Evolutionary conservation across 2,329 filamentous ascomycete species (phyloP).

Genomic region (Pleomassaria siparia): DNA sequence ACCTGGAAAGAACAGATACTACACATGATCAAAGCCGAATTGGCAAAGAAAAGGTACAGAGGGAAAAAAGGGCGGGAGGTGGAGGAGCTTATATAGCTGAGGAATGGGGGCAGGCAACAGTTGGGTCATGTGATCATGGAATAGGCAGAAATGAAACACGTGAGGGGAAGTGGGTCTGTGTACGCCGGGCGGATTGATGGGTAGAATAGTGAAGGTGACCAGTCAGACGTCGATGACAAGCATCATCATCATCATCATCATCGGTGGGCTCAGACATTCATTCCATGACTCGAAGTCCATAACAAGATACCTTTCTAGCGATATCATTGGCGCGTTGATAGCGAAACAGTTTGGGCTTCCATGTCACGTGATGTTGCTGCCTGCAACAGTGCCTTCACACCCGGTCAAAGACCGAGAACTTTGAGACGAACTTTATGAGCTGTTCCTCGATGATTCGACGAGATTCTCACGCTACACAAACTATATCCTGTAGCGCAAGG

Average conservation of each 20-base stretch:
- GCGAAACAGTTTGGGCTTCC: neutral
- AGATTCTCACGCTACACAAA: no score
- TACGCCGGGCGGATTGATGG: neutral
- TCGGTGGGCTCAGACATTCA: no score
- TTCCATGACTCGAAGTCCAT: no score
- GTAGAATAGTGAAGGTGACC: neutral
- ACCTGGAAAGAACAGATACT: constrained; percentile 3
- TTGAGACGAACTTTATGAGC: no score
- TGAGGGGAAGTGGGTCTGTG: neutral
- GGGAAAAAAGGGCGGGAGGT: neutral
- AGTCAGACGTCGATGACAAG: neutral
- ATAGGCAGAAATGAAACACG: neutral
- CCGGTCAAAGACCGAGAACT: no score
- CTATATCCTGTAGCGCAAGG: no score
- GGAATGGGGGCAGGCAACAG: neutral
- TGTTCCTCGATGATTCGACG: no score
- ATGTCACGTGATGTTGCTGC: neutral
- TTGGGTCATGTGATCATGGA: no score
- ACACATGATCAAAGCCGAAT: neutral
- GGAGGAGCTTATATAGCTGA: neutral
- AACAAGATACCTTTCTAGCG: no score
- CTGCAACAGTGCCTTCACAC: no score
- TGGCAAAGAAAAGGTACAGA: neutral
- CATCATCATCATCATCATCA: no score
- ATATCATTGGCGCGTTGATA: neutral